Evolutionary conservation across 2,329 filamentous ascomycete species (phyloP), one percentile per base, ranked within the genome.

Genomic region (Plectosphaerella cucumerina): DNA sequence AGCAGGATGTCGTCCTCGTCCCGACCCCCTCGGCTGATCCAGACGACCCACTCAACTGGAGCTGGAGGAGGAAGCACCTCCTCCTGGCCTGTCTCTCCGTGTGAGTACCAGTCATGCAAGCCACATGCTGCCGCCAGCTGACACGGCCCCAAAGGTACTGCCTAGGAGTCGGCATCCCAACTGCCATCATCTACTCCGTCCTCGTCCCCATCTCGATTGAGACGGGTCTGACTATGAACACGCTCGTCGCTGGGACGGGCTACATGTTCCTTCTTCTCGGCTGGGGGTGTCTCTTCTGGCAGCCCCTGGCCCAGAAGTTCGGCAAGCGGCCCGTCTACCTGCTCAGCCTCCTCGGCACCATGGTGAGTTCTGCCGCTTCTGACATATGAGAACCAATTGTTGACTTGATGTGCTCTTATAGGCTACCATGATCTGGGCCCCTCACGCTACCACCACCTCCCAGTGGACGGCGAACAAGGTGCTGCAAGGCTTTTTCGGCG

Each of bases 241-340:
- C 74, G 39, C 57, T 80, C n/a, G 77, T 77, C 53, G 65, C 68
- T 37, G 77, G 76, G 2, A 78, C 74, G 0, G 70, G 70, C 0
- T 69, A 66, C 51, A 70, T 71, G 69, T 73, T 72, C 31, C 59
- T 77, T 2, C 62, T 77, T n/a, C 70, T 77, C 21, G 75, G 76
- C 3, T 78, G 74, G 75, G 75, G 74, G 0, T 71, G 72, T 54
- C 60, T 80, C 3, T 63, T 81, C 41, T 78, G 73, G 71, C 77
- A 80, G 56, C 76, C 78, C 3, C 58, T 81, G 26, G 77, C 77
- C 0, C 59, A 80, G 17, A 72, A 73, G 45, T 79, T 76, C 53
- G 78, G 78, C n/a, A 72, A 77, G 50, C 67, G 76, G 5, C 66
- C 69, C 1, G 70, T 74, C 1, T 80, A 78, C 50, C 59, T 79